These are phyloP conservation scores for Suhomyces kilbournensis DNA, from an alignment of 805 yeast species.

Conservation along the genomic window DNA sequence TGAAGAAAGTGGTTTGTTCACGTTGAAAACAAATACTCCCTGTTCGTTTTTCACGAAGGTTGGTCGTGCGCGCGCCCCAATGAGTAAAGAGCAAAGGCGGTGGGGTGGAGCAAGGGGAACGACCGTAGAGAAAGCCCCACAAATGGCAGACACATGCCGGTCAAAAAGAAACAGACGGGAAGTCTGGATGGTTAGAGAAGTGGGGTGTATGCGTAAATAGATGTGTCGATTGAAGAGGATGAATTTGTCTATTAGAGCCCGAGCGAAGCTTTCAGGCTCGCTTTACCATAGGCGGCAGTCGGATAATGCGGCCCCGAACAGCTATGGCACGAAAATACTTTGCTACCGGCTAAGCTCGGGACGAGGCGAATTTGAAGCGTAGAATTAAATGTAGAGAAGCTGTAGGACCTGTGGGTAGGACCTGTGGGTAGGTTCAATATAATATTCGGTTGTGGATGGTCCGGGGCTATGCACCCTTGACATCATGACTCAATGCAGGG, in stretches of 20 bases:
- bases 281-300: not conserved
- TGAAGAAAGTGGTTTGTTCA: not conserved
- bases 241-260: not conserved
- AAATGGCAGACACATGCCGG: not conserved
- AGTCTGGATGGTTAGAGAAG: not conserved
- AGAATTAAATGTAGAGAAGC: not conserved
- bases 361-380: not conserved
- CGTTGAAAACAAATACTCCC: slow-evolving; percentile 1
- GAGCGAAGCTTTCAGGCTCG: not conserved
- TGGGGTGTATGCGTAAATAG: not conserved
- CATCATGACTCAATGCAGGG: not conserved
- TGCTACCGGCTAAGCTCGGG: not conserved
- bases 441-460: not conserved
- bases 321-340: not conserved
- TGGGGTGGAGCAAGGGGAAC: not conserved
- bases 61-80: slow-evolving; percentile 1
- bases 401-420: not conserved
- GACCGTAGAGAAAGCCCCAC: too few species aligned
- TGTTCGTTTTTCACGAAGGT: slow-evolving; percentile 3
- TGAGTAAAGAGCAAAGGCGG: not conserved
- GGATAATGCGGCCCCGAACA: not conserved
- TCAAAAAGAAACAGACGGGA: not conserved
- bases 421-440: too few species aligned
- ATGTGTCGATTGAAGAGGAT: not conserved
- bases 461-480: not conserved